These are phyloP conservation scores for Onygena corvina DNA, from an alignment of 2,329 filamentous ascomycete species.

Conservation along the genomic window DNA sequence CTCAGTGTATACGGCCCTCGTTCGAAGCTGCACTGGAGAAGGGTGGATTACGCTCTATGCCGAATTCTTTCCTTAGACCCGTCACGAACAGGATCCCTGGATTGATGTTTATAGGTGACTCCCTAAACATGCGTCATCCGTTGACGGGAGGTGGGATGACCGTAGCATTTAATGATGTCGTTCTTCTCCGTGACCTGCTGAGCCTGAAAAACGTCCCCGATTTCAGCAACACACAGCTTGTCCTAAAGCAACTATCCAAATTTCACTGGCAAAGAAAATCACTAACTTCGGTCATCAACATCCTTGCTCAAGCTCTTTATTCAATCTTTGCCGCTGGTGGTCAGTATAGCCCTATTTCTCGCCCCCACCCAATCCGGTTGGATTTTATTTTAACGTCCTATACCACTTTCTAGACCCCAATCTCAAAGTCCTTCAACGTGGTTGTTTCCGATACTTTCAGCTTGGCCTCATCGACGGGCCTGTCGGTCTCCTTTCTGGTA, in stretches of 20 bases:
- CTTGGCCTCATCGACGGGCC: slow-evolving; percentile 63
- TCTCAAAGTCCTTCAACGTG: slow-evolving; percentile 67
- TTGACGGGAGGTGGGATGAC: slow-evolving; percentile 97
- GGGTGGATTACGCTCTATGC: slow-evolving; percentile 78
- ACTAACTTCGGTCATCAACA: slow-evolving; percentile 82
- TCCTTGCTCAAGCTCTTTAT: slow-evolving; percentile 92
- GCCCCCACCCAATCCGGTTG: slow-evolving; percentile 7
- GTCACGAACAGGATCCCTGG: slow-evolving; percentile 59
- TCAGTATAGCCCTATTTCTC: slow-evolving; percentile 20
- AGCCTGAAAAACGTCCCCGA: slow-evolving; percentile 55
- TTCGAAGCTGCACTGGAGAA: slow-evolving; percentile 66
- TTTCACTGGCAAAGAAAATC: slow-evolving; percentile 86
- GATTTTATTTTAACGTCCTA: not conserved
- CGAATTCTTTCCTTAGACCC: slow-evolving; percentile 85
- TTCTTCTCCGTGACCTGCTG: slow-evolving; percentile 63
- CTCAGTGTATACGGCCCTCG: slow-evolving; percentile 56
- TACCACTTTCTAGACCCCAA: slow-evolving; percentile 43
- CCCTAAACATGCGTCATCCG: slow-evolving; percentile 98
- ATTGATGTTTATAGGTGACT: slow-evolving; percentile 76
- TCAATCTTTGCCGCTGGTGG: slow-evolving; percentile 74
- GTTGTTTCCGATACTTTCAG: slow-evolving; percentile 89
- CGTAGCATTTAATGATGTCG: slow-evolving; percentile 84
- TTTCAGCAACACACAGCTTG: slow-evolving; percentile 53
- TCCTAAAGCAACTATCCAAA: slow-evolving; percentile 55
- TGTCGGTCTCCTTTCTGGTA: slow-evolving; percentile 65